Conservation (phyloP, 164 flowering plant species). For the Magnolia officinalis region DNA sequence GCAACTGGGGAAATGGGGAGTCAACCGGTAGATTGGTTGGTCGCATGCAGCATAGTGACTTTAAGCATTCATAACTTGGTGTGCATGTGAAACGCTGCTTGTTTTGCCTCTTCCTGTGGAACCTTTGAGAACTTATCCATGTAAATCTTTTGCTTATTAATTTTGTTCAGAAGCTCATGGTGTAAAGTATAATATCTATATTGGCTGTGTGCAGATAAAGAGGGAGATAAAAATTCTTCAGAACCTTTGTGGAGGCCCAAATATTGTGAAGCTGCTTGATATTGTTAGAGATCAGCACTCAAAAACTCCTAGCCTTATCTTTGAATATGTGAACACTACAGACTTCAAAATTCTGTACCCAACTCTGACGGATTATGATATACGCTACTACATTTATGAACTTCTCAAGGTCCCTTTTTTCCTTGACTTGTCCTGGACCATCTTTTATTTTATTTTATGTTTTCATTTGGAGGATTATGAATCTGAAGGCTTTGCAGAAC, state of each 20-base stretch:
- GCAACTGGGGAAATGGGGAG: not conserved
- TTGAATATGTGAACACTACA: conserved; percentile 73
- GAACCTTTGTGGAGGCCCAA: conserved; percentile 86
- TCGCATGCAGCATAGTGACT: not conserved
- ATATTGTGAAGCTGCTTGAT: conserved; percentile 70
- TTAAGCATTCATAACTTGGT: not conserved
- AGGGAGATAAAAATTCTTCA: conserved; percentile 87
- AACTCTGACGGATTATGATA: conserved; percentile 69
- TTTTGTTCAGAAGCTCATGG: not conserved
- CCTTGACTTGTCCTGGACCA: not conserved
- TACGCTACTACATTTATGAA: conserved; percentile 75
- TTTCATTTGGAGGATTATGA: not conserved
- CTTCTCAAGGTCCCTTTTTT: conserved; percentile 54
- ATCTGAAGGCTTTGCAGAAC: not conserved
- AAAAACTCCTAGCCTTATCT: conserved; percentile 72
- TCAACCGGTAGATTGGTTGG: not conserved
- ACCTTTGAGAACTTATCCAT: not conserved
- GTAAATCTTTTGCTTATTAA: conserved; percentile 4
- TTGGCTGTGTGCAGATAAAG: conserved; percentile 53
- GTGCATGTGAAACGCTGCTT: not conserved
- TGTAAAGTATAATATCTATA: conserved; percentile 5
- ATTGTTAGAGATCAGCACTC: conserved; percentile 74
- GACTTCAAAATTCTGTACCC: conserved; percentile 75
- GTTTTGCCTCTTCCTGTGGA: not conserved
- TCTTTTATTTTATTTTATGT: not conserved